phyloP scores from a whole-genome alignment of 768 basidiomycete genomes.

The Cystofilobasidium macerans region DNA sequence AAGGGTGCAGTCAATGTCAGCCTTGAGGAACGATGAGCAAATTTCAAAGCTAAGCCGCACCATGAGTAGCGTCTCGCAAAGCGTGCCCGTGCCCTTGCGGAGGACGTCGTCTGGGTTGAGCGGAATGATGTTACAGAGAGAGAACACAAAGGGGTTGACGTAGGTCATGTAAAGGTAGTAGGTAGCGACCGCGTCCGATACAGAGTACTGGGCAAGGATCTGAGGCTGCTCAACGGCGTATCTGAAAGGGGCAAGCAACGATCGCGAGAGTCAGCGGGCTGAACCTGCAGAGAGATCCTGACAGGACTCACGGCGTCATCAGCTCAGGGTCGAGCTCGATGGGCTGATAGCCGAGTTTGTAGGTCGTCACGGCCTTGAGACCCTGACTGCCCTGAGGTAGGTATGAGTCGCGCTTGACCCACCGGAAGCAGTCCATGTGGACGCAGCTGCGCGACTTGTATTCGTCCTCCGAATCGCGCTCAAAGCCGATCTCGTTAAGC shows the following conservation, averaged over 20 bases:
- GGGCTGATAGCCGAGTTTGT: slow-evolving; percentile 91
- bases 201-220: slow-evolving; percentile 88
- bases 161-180: slow-evolving; percentile 99
- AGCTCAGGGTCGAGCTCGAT: slow-evolving; percentile 95
- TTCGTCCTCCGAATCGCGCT: slow-evolving; percentile 82
- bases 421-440: slow-evolving; percentile 99
- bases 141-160: slow-evolving; percentile 98
- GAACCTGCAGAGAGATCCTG: neutral
- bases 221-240: slow-evolving; percentile 96
- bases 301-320: slow-evolving; percentile 82
- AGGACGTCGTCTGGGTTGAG: slow-evolving; percentile 91
- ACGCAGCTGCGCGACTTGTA: slow-evolving; percentile 84
- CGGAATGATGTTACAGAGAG: slow-evolving; percentile 96
- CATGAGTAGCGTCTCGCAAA: slow-evolving; percentile 97
- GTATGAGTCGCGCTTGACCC: slow-evolving; percentile 99
- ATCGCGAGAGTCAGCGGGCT: neutral
- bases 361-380: slow-evolving; percentile 90
- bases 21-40: neutral
- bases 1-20: neutral
- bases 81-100: slow-evolving; percentile 87
- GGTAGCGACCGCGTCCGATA: slow-evolving; percentile 99
- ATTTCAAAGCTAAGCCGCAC: slow-evolving; percentile 43
- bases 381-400: slow-evolving; percentile 97
- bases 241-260: slow-evolving; percentile 45
- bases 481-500: slow-evolving; percentile 88